A percentile compares a stretch with the other conserved stretches of the same genome.
Conservation (phyloP, 2,329 filamentous ascomycete genomes). For the Talaromyces sp. region DNA sequence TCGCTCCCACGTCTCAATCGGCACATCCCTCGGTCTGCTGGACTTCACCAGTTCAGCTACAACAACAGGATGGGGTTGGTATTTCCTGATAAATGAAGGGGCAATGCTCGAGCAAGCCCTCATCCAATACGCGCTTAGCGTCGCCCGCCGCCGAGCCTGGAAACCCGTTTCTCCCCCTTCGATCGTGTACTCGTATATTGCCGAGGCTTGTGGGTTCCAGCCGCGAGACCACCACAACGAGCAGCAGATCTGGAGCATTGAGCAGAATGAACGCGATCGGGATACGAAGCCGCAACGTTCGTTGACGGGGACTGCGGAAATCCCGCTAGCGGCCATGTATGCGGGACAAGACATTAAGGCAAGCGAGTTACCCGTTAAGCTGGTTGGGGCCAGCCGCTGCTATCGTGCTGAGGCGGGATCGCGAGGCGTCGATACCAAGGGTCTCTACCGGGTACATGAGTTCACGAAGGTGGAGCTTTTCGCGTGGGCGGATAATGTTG, state of each 20-base stretch:
- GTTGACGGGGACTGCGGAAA: constrained; percentile 89
- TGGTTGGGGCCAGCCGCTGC: constrained; percentile 85
- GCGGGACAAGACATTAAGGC: constrained; percentile 70
- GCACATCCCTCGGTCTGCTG: constrained; percentile 80
- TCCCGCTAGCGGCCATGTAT: constrained; percentile 88
- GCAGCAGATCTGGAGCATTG: constrained; percentile 84
- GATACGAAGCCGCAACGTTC: constrained; percentile 69
- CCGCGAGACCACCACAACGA: constrained; percentile 88
- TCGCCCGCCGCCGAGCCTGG: constrained; percentile 76
- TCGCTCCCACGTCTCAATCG: constrained; percentile 84
- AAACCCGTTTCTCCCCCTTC: constrained; percentile 79
- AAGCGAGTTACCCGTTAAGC: constrained; percentile 71
- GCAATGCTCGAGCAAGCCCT: constrained; percentile 94
- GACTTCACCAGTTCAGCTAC: constrained; percentile 82
- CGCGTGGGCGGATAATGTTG: constrained; percentile 72
- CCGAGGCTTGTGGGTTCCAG: constrained; percentile 89
- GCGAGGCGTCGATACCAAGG: constrained; percentile 86
- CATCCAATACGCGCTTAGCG: constrained; percentile 78
- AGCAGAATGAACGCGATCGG: constrained; percentile 64
- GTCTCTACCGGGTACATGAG: constrained; percentile 94
- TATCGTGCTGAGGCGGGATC: constrained; percentile 95
- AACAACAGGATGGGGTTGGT: constrained; percentile 97
- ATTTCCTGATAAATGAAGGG: constrained; percentile 89
- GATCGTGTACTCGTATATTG: constrained; percentile 89
- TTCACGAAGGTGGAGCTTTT: constrained; percentile 99